Base-by-base conservation (phyloP, 2,329 filamentous ascomycete genomes). In the Sclerotinia glacialis region DNA sequence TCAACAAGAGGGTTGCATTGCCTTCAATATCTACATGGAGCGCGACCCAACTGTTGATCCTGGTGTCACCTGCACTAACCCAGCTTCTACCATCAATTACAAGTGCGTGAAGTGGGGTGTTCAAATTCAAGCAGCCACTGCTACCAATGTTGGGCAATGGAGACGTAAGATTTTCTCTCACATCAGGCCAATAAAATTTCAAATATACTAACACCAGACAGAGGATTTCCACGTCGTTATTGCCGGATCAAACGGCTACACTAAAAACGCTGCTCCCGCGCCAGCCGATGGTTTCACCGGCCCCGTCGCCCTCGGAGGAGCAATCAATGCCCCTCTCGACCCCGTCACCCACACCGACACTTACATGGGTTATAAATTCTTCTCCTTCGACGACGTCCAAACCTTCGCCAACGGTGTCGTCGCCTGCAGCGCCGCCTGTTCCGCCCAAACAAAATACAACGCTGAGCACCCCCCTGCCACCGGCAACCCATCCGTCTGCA, bases 211-310 rank as follows among this genome's bases (percentile, higher is more conserved):
- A 21, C 11, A 58, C 12, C n/a, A 5, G n/a, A 8, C 14, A 52
- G 71, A 69, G 44, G 46, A 71, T 26, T 76, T 82, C 77, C 69
- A 77, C 2, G 77, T 81, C 40, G 76, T 79, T 37, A 79, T 81
- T 53, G 75, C 79, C 31, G 80, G 78, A 14, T 79, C 77, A 46
- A 81, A 82, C 67, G 80, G 78, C 5, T 79, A 79, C 69, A 76
- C 76, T 71, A 76, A 73, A 66, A 70, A 66, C 4, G 65, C 71
- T 2, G 69, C 72, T 21, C 16, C 64, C 1, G 54, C 74, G 1
- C 6, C 26, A 8, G 56, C 47, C 5, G 16, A n/a, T 3, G 47
- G 47, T 5, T 65, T 23, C 21, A 14, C 62, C 69, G 75, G 74
- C 40, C 77, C 77, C 1, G 65, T 68, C 5, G 69, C 71, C 59